Evolutionary conservation across 2,329 filamentous ascomycete species (phyloP).

Genomic region (Dothiorella sarmentorum): DNA sequence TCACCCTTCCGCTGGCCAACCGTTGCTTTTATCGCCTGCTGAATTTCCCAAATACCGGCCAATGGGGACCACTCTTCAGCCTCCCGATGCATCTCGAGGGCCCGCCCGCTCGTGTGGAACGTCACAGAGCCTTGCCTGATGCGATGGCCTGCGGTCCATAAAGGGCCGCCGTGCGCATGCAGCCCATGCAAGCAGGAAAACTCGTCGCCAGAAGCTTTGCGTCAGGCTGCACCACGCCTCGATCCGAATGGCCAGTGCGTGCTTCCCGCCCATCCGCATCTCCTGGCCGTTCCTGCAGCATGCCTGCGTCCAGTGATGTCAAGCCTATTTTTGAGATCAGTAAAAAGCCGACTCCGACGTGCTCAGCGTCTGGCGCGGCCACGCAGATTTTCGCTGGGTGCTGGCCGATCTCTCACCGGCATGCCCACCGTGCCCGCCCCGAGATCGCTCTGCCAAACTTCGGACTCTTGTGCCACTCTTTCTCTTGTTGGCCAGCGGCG

Average conservation of each 20-base stretch:
- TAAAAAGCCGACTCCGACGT: not conserved
- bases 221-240: not conserved
- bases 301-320: not conserved
- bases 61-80: not conserved
- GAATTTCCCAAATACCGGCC: constrained; percentile 3
- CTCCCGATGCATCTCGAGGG: not conserved
- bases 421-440: constrained; percentile 5
- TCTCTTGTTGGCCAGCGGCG: not conserved
- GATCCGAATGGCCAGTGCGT: not conserved
- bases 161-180: not conserved
- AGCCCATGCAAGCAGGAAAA: not conserved
- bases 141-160: not conserved
- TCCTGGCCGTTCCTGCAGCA: constrained; percentile 12
- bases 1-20: constrained; percentile 5
- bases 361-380: not conserved
- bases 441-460: constrained; percentile 5
- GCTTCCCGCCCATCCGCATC: constrained; percentile 12
- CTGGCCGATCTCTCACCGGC: constrained; percentile 11
- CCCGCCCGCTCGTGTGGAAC: not conserved
- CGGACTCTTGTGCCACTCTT: not conserved
- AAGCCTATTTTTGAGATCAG: constrained; percentile 1
- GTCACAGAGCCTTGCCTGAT: not conserved
- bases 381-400: constrained; percentile 16
- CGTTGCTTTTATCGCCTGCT: not conserved
- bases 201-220: not conserved